These are phyloP conservation scores for Aspergillus campestris DNA, from an alignment of 495 filamentous ascomycete genomes.

Conservation along the genomic window DNA sequence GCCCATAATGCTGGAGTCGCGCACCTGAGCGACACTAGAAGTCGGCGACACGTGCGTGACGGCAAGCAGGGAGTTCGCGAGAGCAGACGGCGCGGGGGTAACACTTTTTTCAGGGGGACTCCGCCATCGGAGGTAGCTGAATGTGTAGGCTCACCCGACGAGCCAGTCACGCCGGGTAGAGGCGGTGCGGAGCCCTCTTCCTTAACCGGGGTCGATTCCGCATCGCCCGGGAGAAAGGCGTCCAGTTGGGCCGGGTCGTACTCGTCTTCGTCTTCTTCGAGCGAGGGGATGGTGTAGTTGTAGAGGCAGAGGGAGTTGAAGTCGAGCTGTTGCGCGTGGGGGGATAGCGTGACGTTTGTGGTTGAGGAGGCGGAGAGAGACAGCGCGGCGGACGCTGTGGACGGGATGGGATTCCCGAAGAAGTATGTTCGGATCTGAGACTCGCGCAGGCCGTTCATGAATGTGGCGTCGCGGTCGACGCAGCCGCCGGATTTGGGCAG, in stretches of 20 bases:
- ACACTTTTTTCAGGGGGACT: conserved; percentile 29
- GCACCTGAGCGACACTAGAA: conserved; percentile 61
- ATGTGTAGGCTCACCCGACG: conserved; percentile 1
- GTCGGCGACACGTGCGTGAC: conserved; percentile 63
- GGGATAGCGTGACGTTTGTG: conserved; percentile 64
- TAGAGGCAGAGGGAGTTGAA: conserved; percentile 68
- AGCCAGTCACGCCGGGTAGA: conserved; percentile 18
- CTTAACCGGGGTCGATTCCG: conserved; percentile 15
- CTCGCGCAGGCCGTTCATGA: conserved; percentile 61
- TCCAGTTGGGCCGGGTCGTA: conserved; percentile 37
- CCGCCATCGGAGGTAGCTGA: conserved; percentile 6
- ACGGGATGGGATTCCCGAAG: conserved; percentile 59
- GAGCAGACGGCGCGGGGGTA: conserved; percentile 20
- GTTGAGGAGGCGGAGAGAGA: conserved; percentile 26
- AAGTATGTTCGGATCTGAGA: conserved; percentile 84
- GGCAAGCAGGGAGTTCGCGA: conserved; percentile 62
- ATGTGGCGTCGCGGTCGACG: conserved; percentile 68
- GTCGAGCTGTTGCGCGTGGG: conserved; percentile 70
- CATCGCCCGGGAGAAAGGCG: conserved; percentile 41
- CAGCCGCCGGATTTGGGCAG: conserved; percentile 85
- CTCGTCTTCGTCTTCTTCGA: conserved; percentile 38
- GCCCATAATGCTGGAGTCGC: conserved; percentile 80
- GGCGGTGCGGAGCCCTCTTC: conserved; percentile 12
- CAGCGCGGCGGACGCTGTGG: conserved; percentile 23
- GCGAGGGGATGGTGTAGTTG: conserved; percentile 41